Evolutionary conservation across 2,329 filamentous ascomycete genomes (phyloP).

Genomic region (Epichloe uncinata): DNA sequence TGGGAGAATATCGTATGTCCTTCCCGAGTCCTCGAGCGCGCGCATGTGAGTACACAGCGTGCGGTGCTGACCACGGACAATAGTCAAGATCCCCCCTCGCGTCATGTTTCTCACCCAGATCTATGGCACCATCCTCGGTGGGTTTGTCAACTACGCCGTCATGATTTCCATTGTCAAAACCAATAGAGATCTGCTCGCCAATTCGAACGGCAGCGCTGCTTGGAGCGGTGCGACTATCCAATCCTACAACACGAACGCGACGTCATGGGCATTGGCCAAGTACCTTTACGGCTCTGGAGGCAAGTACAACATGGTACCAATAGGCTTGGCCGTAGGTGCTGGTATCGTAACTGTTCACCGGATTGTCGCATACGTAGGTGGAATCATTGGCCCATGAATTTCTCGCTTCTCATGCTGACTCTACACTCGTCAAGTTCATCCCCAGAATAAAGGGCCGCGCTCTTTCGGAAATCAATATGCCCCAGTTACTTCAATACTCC

Average conservation of each 20-base stretch:
- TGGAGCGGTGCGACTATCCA: slow-evolving; percentile 37
- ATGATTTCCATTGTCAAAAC: slow-evolving; percentile 30
- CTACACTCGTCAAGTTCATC: not conserved
- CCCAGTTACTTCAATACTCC: slow-evolving; percentile 4
- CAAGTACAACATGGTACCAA: slow-evolving; percentile 23
- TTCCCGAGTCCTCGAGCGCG: too few relatives aligned
- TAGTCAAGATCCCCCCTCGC: slow-evolving; percentile 23
- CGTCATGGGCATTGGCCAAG: slow-evolving; percentile 22
- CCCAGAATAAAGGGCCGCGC: not conserved
- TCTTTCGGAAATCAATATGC: slow-evolving; percentile 2
- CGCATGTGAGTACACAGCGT: not conserved
- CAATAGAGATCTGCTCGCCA: slow-evolving; percentile 26
- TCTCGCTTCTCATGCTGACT: not conserved
- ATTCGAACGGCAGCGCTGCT: slow-evolving; percentile 27
- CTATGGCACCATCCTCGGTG: slow-evolving; percentile 26
- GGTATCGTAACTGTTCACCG: slow-evolving; percentile 10
- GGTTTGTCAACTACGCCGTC: slow-evolving; percentile 31
- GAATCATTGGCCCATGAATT: not conserved
- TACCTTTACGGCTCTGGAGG: slow-evolving; percentile 27
- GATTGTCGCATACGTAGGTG: not conserved
- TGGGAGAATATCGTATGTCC: slow-evolving; percentile 41
- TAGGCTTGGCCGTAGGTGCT: slow-evolving; percentile 29
- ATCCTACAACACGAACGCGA: slow-evolving; percentile 25
- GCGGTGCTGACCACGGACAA: not conserved
- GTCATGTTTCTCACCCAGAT: slow-evolving; percentile 28